These are phyloP conservation scores for Brasilioporus rufonigricans DNA, from an alignment of 768 basidiomycete genomes.

Conservation along the genomic window DNA sequence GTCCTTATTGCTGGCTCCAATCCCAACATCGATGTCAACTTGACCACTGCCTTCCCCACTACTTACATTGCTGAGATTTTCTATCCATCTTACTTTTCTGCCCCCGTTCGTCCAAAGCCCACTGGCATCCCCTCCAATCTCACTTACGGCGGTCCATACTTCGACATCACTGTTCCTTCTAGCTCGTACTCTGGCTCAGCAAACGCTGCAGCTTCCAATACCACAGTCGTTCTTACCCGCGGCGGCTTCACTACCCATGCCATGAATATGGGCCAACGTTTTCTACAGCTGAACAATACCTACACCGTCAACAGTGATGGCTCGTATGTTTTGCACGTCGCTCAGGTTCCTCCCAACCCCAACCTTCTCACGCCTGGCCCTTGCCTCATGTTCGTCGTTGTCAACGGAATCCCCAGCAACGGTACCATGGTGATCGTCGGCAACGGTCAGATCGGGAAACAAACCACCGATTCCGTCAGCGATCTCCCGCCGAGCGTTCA, in stretches of 20 bases:
- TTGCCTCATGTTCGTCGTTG: constrained; percentile 75
- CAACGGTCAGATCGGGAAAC: constrained; percentile 69
- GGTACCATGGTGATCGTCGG: constrained; percentile 79
- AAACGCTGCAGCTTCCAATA: constrained; percentile 70
- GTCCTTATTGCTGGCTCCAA: constrained; percentile 91
- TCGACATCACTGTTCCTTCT: constrained; percentile 70
- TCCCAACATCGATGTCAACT: constrained; percentile 83
- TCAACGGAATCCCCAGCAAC: constrained; percentile 83
- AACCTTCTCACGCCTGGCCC: constrained; percentile 91
- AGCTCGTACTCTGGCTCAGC: constrained; percentile 61
- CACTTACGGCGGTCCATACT: constrained; percentile 78
- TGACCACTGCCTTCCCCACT: constrained; percentile 63
- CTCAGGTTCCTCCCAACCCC: constrained; percentile 81
- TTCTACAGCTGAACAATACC: constrained; percentile 79
- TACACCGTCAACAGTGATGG: constrained; percentile 79
- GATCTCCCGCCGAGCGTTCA: constrained; percentile 39
- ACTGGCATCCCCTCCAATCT: constrained; percentile 70
- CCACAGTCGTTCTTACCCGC: constrained; percentile 77
- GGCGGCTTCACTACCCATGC: constrained; percentile 56
- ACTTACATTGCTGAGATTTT: constrained; percentile 84
- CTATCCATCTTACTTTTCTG: constrained; percentile 87
- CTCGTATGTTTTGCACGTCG: constrained; percentile 73
- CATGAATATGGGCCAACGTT: constrained; percentile 60
- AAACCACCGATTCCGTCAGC: constrained; percentile 42
- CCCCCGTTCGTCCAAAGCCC: constrained; percentile 64